Conservation (phyloP, 768 basidiomycete genomes). For the Trametes elegans region DNA sequence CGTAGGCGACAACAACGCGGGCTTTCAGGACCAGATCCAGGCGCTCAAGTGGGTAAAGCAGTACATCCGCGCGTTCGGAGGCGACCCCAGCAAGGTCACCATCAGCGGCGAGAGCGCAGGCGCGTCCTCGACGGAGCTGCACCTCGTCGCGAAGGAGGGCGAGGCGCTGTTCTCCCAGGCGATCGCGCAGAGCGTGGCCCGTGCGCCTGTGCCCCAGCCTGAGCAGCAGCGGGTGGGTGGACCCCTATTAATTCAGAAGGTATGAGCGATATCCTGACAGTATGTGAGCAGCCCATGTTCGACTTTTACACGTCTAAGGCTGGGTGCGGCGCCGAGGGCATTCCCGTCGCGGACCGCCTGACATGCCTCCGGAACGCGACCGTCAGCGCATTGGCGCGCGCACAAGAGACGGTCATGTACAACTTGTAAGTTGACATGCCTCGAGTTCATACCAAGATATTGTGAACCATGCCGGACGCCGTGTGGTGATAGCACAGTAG, state of each 20-base stretch:
- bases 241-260: not conserved
- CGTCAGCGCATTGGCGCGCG: slow-evolving; percentile 49
- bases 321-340: slow-evolving; percentile 41
- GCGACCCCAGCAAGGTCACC: slow-evolving; percentile 38
- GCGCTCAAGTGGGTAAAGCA: slow-evolving; percentile 40
- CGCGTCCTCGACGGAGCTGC: slow-evolving; percentile 54
- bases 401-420: slow-evolving; percentile 48
- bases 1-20: slow-evolving; percentile 50
- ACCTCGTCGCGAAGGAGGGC: slow-evolving; percentile 45
- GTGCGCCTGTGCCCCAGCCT: slow-evolving; percentile 48
- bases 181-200: slow-evolving; percentile 61
- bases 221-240: slow-evolving; percentile 50
- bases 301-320: slow-evolving; percentile 47
- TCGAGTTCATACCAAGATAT: not conserved
- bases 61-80: slow-evolving; percentile 39
- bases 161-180: slow-evolving; percentile 48
- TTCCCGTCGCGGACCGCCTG: slow-evolving; percentile 36
- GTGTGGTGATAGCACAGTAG: slow-evolving; percentile 33
- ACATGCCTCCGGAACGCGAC: slow-evolving; percentile 49
- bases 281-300: slow-evolving; percentile 46
- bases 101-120: slow-evolving; percentile 65
- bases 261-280: not conserved
- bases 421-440: slow-evolving; percentile 39
- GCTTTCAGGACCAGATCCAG: slow-evolving; percentile 52
- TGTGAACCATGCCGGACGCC: not conserved